Conservation (phyloP, 305 asterid genomes). For the Fraxinus sp. region DNA sequence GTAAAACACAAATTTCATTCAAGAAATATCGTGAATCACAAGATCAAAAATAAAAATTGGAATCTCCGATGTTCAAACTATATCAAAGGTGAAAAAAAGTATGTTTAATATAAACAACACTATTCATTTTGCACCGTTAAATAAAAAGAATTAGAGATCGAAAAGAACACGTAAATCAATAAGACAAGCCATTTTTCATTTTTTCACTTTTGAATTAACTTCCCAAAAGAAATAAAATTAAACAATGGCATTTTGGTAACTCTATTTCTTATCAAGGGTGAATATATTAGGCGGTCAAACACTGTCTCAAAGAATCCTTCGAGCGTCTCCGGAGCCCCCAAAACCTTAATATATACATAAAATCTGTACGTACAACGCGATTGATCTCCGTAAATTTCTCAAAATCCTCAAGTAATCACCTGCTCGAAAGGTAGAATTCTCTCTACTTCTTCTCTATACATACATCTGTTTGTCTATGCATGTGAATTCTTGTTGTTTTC, state of each 20-base stretch:
- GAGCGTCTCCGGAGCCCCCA: constrained; percentile 29
- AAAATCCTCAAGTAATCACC: constrained; percentile 13
- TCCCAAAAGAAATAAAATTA: background rate
- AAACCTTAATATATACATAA: constrained; percentile 5
- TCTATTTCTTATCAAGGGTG: constrained; percentile 20
- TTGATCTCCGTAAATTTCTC: constrained; percentile 31
- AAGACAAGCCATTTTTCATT: background rate
- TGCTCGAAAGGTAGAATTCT: constrained; percentile 24
- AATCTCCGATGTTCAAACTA: background rate
- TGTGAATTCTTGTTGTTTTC: constrained; percentile 10
- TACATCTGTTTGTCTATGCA: background rate
- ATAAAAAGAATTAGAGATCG: background rate
- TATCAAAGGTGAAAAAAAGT: background rate
- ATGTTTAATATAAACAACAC: background rate
- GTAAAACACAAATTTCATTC: background rate
- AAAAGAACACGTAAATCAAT: background rate
- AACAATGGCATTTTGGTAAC: background rate
- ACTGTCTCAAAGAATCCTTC: constrained; percentile 10
- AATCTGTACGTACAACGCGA: constrained; percentile 9
- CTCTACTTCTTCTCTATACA: background rate
- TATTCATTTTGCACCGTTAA: background rate
- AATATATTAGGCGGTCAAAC: constrained; percentile 6
- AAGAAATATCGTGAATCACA: background rate
- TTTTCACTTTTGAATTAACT: background rate
- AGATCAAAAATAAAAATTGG: background rate